Conservation (phyloP, 352 stramenopile genomes). For the Phytophthora niederhauseri region DNA sequence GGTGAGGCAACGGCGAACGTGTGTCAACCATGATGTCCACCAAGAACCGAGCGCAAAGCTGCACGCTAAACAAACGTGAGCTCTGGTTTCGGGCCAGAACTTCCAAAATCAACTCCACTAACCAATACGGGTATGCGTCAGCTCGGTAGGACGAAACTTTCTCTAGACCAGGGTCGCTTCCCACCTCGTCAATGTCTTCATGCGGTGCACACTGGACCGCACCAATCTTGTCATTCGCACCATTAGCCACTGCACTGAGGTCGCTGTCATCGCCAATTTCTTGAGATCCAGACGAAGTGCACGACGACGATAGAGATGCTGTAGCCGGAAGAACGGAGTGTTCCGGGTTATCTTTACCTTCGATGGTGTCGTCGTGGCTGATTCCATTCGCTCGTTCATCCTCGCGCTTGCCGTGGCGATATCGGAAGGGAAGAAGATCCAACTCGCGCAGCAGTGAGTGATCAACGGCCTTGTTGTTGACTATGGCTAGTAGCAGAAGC, state of each 20-base stretch:
- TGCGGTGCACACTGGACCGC: not conserved
- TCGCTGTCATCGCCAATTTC: slow-evolving; percentile 20
- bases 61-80: slow-evolving; percentile 56
- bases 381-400: not conserved
- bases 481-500: slow-evolving; percentile 62
- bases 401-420: slow-evolving; percentile 36
- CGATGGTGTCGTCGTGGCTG: not conserved
- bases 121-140: slow-evolving; percentile 51
- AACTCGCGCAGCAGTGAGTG: slow-evolving; percentile 69
- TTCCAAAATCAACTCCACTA: slow-evolving; percentile 53
- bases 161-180: slow-evolving; percentile 9
- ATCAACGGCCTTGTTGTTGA: slow-evolving; percentile 71
- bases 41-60: slow-evolving; percentile 58
- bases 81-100: slow-evolving; percentile 57
- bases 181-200: slow-evolving; percentile 10
- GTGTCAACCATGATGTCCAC: slow-evolving; percentile 64
- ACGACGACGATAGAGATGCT: slow-evolving; percentile 34
- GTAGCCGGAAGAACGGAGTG: slow-evolving; percentile 17
- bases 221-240: slow-evolving; percentile 6
- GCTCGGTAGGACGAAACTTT: slow-evolving; percentile 1
- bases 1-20: slow-evolving; percentile 22
- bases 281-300: slow-evolving; percentile 30
- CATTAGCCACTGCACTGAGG: not conserved
- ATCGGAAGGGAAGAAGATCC: slow-evolving; percentile 58
- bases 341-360: slow-evolving; percentile 13